Conservation (phyloP, 257 asterid species). For the Scutellaria baicalensis region DNA sequence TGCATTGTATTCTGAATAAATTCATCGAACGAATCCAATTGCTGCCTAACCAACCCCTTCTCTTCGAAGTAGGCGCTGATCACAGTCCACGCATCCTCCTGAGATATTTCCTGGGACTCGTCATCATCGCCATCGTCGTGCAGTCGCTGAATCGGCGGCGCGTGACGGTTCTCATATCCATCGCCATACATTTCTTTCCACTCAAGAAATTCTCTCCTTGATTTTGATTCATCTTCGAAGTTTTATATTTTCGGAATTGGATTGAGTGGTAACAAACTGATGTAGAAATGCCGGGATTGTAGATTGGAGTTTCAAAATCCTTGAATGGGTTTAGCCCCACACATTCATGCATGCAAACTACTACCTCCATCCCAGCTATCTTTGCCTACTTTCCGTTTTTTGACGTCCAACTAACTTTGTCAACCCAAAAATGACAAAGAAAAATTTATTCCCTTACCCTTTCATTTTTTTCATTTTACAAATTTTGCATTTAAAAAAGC, state of each 20-base stretch:
- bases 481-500: too few relatives aligned
- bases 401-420: too few relatives aligned
- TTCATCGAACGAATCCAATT: constrained; percentile 47
- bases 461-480: too few relatives aligned
- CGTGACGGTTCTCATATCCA: not conserved
- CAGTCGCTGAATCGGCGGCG: not conserved
- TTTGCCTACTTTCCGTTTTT: too few relatives aligned
- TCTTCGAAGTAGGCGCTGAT: constrained; percentile 50
- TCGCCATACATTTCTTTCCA: constrained; percentile 18
- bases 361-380: too few relatives aligned
- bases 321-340: not conserved
- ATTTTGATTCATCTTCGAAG: not conserved
- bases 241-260: not conserved
- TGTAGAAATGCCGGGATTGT: not conserved
- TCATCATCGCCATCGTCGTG: constrained; percentile 9
- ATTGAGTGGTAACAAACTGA: not conserved
- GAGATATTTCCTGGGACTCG: constrained; percentile 26
- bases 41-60: constrained; percentile 53
- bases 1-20: constrained; percentile 59
- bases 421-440: too few relatives aligned
- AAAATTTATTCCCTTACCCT: too few relatives aligned
- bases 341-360: too few relatives aligned
- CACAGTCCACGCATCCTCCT: constrained; percentile 55
- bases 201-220: too few relatives aligned
- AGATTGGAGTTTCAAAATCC: not conserved